These are phyloP conservation scores for Carex sylvatica DNA, from an alignment of 202 grass and related monocot genomes.

Conservation along the genomic window DNA sequence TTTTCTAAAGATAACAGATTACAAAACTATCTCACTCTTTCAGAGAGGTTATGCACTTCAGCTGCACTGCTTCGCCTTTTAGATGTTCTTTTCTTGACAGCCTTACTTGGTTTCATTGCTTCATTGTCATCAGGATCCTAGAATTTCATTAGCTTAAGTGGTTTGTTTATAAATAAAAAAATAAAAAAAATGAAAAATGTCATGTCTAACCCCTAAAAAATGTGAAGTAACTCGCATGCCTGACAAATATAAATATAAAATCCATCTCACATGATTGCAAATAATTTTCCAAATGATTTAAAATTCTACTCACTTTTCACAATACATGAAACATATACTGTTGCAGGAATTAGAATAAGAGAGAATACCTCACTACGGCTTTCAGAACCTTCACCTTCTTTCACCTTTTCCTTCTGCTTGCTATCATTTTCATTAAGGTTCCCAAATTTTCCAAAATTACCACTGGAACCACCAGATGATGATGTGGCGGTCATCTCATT, in stretches of 20 bases:
- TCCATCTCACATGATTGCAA: background rate
- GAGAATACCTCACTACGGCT: conserved; percentile 64
- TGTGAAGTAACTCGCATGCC: background rate
- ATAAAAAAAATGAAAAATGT: background rate
- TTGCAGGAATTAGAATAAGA: background rate
- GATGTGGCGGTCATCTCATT: conserved; percentile 56
- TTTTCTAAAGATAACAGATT: background rate
- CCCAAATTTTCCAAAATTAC: conserved; percentile 56
- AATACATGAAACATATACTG: background rate
- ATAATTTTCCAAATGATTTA: background rate
- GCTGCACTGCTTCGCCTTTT: conserved; percentile 71
- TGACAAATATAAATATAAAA: background rate
- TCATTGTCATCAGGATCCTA: conserved; percentile 59
- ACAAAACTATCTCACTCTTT: conserved; percentile 61
- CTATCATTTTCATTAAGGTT: conserved; percentile 37
- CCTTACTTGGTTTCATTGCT: conserved; percentile 42
- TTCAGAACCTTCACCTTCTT: conserved; percentile 51
- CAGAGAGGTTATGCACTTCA: conserved; percentile 86
- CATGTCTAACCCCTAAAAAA: background rate
- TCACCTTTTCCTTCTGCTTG: conserved; percentile 55
- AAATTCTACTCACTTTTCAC: background rate
- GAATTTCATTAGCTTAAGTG: conserved; percentile 35
- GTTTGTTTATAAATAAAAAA: conserved; percentile 5
- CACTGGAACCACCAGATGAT: conserved; percentile 75
- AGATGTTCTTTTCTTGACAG: conserved; percentile 19